Base-by-base conservation (phyloP, 23 red algal species). In the Porphyridium purpureum region DNA sequence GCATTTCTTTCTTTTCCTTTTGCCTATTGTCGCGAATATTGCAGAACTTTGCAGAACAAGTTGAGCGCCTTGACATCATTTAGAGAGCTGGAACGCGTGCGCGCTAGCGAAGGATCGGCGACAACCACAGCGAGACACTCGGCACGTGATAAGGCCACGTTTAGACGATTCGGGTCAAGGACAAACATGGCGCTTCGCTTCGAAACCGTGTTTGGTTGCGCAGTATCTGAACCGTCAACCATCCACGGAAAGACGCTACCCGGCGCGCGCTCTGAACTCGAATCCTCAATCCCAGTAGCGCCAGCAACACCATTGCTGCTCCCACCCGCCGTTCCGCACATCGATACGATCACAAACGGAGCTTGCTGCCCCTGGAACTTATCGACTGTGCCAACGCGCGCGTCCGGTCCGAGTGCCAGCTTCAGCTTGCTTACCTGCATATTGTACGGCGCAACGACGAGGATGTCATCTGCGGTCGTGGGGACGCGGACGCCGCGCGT, bases 291-390 rank as follows among this genome's bases (percentile, higher is more conserved):
- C 0, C 7, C 31, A 1, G 28, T 17, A 21, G 24, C 31, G 31
- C 7, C 31, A 11, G 21, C 56, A 21, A 32, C 4, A 21, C 8
- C 29, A 20, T 4, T 5, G 31, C 8, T 21, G 3, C 2, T 1
- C 21, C 21, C 57, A 21, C 48, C n/a, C 50, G 66, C 48, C 70
- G 33, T 17, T 4, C 23, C 61, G 26, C 66, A 92, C 3, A 69
- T 27, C 21, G 66, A 75, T 44, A 92, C 47, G 7, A 92, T 58
- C 24, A 64, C 74, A 29, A 92, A 53, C 20, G 73, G 66, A 3
- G 72, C 72, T 33, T 92, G 34, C 66, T 92, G 84, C 24, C 84
- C 84, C 60, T 92, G 84, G 50, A 92, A 92, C 32, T 92, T 92
- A 42, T 92, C 84, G 11, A 92, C 66, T 4, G 84, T 92, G 44